A percentile compares a stretch with the other conserved stretches of the same genome.
These are phyloP conservation scores for Solanum ossicruentum DNA, from an alignment of 257 asterid genomes.

Conservation along the genomic window DNA sequence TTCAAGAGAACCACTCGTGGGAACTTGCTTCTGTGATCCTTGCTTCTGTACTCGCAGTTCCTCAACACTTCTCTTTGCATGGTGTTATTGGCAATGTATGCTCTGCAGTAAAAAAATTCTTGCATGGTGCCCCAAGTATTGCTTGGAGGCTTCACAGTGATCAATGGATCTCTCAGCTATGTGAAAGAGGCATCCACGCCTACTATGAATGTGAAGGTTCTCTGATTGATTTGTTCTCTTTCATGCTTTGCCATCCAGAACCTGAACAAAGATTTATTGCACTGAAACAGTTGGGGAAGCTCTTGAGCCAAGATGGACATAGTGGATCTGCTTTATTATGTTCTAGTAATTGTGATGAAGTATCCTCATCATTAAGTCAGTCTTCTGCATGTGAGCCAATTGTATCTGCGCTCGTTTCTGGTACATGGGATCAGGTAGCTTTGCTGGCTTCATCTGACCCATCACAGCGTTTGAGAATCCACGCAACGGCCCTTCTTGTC, in stretches of 20 bases:
- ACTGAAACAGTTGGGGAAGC: conserved; percentile 64
- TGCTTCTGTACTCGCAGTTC: conserved; percentile 53
- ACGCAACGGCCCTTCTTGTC: conserved; percentile 64
- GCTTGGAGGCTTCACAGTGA: conserved; percentile 71
- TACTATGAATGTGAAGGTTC: conserved; percentile 42
- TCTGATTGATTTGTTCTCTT: conserved; percentile 49
- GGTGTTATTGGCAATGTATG: conserved; percentile 38
- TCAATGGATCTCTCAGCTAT: conserved; percentile 46
- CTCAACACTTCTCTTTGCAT: conserved; percentile 43
- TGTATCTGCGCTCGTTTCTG: conserved; percentile 46
- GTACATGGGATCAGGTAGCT: conserved; percentile 79
- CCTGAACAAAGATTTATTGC: conserved; percentile 93
- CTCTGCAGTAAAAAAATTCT: conserved; percentile 44
- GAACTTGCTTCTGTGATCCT: conserved; percentile 72
- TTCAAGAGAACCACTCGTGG: conserved; percentile 73
- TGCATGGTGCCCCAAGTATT: conserved; percentile 65
- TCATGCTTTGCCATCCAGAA: conserved; percentile 79
- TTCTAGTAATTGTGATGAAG: conserved; percentile 17
- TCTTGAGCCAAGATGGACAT: conserved; percentile 47
- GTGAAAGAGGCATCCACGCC: conserved; percentile 46
- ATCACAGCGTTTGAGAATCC: conserved; percentile 59
- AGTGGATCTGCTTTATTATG: conserved; percentile 30
- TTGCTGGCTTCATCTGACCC: conserved; percentile 69
- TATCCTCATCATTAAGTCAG: conserved; percentile 20
- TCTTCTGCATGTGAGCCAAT: conserved; percentile 32